Conservation (phyloP, 1,284 basidiomycete genomes). For the Ustilago trichophora region DNA sequence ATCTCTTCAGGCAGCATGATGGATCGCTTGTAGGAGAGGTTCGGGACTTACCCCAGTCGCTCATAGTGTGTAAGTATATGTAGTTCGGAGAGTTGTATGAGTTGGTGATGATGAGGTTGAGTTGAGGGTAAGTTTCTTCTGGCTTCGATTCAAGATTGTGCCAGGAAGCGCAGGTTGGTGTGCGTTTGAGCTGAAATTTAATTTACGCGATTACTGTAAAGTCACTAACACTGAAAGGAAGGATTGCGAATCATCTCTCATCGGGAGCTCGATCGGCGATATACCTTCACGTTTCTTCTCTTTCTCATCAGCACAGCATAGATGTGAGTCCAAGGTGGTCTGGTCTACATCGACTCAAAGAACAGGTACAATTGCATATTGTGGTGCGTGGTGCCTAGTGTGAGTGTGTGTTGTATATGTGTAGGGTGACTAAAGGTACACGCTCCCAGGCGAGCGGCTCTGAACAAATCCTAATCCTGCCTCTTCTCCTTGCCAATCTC, state of each 20-base stretch:
- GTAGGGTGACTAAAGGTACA: too few relatives aligned
- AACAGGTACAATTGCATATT: too few relatives aligned
- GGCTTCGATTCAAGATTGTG: neutral
- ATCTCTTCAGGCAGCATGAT: neutral
- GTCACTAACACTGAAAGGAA: too few relatives aligned
- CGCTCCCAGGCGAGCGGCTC: too few relatives aligned
- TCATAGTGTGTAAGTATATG: conserved; percentile 32
- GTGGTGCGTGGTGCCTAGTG: too few relatives aligned
- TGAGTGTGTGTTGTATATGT: too few relatives aligned
- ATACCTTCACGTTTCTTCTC: too few relatives aligned
- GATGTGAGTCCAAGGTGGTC: too few relatives aligned
- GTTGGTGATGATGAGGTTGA: conserved; percentile 7
- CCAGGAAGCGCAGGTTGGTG: neutral
- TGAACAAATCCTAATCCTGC: neutral
- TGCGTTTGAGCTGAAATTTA: neutral
- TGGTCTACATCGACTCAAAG: too few relatives aligned
- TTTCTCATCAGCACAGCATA: too few relatives aligned
- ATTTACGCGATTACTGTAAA: neutral
- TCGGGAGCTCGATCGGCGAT: neutral
- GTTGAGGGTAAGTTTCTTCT: neutral
- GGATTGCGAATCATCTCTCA: too few relatives aligned
- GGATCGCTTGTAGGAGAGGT: too few relatives aligned
- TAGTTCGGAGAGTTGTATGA: neutral
- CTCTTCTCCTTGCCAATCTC: neutral
- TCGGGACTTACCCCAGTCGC: conserved; percentile 54